Conservation (phyloP, 2,329 filamentous ascomycete genomes). For the Xylaria sp. region DNA sequence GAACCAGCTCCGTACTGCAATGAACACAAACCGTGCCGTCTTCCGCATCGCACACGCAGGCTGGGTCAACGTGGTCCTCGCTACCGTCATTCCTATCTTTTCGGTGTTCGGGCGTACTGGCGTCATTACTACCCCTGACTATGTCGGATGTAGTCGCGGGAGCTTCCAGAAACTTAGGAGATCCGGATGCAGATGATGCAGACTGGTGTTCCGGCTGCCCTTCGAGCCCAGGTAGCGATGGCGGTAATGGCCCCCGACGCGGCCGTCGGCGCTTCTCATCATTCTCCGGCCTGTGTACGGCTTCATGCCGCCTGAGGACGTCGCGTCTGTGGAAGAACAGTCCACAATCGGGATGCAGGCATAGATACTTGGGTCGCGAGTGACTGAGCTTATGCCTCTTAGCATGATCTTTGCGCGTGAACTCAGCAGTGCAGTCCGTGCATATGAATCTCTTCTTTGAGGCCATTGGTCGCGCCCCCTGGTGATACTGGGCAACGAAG, state of each 20-base stretch:
- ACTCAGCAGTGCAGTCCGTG: conserved; percentile 30
- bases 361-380: conserved; percentile 19
- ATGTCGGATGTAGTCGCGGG: neutral
- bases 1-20: conserved; percentile 25
- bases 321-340: conserved; percentile 32
- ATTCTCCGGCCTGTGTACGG: conserved; percentile 29
- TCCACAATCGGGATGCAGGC: conserved; percentile 22
- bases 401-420: conserved; percentile 32
- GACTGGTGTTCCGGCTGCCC: neutral
- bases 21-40: conserved; percentile 26
- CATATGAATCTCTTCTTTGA: conserved; percentile 22
- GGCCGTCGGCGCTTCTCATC: conserved; percentile 30
- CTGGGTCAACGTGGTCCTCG: neutral
- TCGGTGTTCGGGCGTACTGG: neutral
- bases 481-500: neutral
- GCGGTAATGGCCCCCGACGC: conserved; percentile 28
- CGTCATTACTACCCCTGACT: neutral
- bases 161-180: neutral
- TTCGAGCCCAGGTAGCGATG: conserved; percentile 9
- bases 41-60: conserved; percentile 20
- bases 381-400: conserved; percentile 34
- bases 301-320: conserved; percentile 24
- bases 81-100: neutral
- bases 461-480: conserved; percentile 16
- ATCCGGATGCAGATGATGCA: neutral